phyloP scores from a whole-genome alignment of 495 filamentous ascomycete species.

The Aspergillus diversus region DNA sequence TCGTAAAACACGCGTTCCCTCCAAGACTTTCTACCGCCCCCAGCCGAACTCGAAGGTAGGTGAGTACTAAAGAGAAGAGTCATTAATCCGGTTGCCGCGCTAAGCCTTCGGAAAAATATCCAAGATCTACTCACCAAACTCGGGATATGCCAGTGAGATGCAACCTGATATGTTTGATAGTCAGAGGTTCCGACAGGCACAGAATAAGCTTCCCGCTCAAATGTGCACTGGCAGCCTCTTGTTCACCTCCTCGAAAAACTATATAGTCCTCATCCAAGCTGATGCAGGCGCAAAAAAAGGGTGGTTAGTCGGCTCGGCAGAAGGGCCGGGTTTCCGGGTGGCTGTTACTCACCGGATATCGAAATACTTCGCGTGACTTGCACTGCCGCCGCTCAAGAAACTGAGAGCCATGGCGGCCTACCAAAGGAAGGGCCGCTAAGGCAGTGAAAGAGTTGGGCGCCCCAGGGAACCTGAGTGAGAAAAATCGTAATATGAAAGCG shows the following conservation, averaged over 20 bases:
- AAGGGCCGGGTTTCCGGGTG: constrained; percentile 18
- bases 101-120: constrained; percentile 12
- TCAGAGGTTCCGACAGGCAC: constrained; percentile 69
- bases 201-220: constrained; percentile 76
- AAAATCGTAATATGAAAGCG: constrained; percentile 19
- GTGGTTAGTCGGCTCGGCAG: constrained; percentile 20
- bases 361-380: constrained; percentile 57
- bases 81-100: constrained; percentile 16
- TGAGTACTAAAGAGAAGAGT: constrained; percentile 45
- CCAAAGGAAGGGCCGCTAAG: background rate
- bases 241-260: constrained; percentile 73
- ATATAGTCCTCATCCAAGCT: constrained; percentile 81
- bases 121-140: constrained; percentile 60
- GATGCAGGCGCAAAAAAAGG: constrained; percentile 7
- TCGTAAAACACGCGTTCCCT: constrained; percentile 60
- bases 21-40: constrained; percentile 50
- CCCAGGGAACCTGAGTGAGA: constrained; percentile 8
- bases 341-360: constrained; percentile 54
- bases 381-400: constrained; percentile 53
- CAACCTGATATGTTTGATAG: constrained; percentile 72
- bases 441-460: background rate
- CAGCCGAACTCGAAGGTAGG: constrained; percentile 47
- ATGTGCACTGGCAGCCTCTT: constrained; percentile 75
- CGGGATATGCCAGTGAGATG: constrained; percentile 72
- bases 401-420: constrained; percentile 51